Evolutionary conservation across 2,329 filamentous ascomycete genomes (phyloP).

Genomic region (Dothiorella sarmentorum): DNA sequence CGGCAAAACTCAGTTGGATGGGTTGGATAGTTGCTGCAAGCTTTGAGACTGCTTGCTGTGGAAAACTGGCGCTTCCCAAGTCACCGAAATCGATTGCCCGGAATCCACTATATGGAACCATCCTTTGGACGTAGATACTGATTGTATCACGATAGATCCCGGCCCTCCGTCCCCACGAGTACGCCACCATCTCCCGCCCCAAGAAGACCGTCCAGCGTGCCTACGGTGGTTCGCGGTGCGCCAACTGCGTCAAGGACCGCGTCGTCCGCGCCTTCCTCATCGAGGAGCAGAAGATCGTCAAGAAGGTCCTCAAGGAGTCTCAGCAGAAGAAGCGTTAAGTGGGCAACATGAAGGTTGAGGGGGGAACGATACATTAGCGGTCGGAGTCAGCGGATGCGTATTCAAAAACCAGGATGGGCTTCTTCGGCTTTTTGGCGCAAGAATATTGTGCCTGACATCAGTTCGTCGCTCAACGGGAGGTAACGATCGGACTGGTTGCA

Average conservation of each 20-base stretch:
- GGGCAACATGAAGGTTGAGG: conserved; percentile 16
- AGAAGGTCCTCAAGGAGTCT: conserved; percentile 99
- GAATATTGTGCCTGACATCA: conserved; percentile 17
- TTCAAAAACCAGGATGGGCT: conserved; percentile 19
- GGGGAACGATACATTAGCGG: conserved; percentile 16
- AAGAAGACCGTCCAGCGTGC: conserved; percentile 99
- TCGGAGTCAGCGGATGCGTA: conserved; percentile 19
- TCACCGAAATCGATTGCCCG: background rate
- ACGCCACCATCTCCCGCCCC: conserved; percentile 92
- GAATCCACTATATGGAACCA: background rate
- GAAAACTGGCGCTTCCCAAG: background rate
- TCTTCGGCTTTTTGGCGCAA: conserved; percentile 20
- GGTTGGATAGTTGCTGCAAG: background rate
- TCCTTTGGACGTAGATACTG: background rate
- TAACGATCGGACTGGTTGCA: conserved; percentile 19
- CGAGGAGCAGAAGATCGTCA: conserved; percentile 99
- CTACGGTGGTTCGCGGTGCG: conserved; percentile 97
- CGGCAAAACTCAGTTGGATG: background rate
- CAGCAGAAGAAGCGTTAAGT: conserved; percentile 68
- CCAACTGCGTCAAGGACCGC: conserved; percentile 96
- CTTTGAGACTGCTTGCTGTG: background rate
- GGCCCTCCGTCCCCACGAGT: conserved; percentile 96
- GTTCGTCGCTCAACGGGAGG: conserved; percentile 17
- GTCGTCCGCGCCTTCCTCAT: conserved; percentile 98
- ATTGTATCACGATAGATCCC: conserved; percentile 63